Percentiles rank a stretch among this genome's conserved stretches.
Conservation (phyloP, 768 basidiomycete species). For the Amanita exitialis region DNA sequence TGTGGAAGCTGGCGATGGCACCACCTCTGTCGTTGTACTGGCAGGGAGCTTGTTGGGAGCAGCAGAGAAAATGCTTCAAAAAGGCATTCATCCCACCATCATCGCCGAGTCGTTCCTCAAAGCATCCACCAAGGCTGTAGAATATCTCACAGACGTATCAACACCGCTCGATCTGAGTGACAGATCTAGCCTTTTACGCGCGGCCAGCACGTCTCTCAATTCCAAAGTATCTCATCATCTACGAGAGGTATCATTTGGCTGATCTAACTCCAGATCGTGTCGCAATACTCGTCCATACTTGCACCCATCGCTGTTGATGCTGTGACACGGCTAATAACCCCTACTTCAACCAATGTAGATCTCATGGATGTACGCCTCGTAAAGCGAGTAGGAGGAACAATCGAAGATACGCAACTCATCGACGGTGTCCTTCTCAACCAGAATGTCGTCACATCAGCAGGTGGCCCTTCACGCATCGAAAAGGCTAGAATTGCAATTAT, state of each 20-base stretch:
- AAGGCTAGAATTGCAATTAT: conserved; percentile 98
- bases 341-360: conserved; percentile 91
- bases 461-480: conserved; percentile 91
- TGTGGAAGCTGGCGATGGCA: conserved; percentile 97
- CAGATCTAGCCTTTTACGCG: conserved; percentile 73
- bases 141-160: conserved; percentile 88
- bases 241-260: conserved; percentile 1
- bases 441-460: conserved; percentile 81
- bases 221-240: conserved; percentile 60
- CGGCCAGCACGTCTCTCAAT: conserved; percentile 91
- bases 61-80: conserved; percentile 92
- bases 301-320: conserved; percentile 99
- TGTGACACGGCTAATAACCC: conserved; percentile 83
- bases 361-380: conserved; percentile 93
- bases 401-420: conserved; percentile 95
- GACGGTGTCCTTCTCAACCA: conserved; percentile 98
- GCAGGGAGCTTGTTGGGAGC: conserved; percentile 90
- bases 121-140: conserved; percentile 88
- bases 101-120: conserved; percentile 93
- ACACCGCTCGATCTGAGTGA: conserved; percentile 88
- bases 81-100: conserved; percentile 96
- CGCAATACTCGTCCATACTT: conserved; percentile 95
- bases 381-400: conserved; percentile 97
- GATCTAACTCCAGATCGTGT: conserved; percentile 66
- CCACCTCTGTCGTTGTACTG: conserved; percentile 93